Evolutionary conservation across 495 filamentous ascomycete species (phyloP).

Genomic region (Neurospora pannonica): DNA sequence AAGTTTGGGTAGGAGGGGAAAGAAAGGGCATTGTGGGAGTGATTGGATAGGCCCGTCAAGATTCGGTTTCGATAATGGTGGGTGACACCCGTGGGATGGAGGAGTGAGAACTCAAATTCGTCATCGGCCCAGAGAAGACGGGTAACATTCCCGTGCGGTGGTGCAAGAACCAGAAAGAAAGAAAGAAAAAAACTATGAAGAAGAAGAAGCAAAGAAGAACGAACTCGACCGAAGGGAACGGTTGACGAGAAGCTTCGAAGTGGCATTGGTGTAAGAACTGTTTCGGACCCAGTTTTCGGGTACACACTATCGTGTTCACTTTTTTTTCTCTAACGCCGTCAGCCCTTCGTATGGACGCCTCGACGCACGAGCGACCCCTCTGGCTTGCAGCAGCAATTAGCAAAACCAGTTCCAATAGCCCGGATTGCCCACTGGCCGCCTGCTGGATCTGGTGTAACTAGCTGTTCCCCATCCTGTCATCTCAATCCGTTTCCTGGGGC

Average conservation of each 20-base stretch:
- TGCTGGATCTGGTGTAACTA: conserved; percentile 13
- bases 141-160: neutral
- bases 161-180: neutral
- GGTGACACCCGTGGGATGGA: neutral
- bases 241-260: neutral
- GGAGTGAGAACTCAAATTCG: neutral
- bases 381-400: neutral
- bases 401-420: neutral
- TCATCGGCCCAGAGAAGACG: neutral
- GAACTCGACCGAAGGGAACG: neutral
- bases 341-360: neutral
- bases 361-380: neutral
- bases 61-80: neutral
- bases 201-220: neutral
- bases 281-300: neutral
- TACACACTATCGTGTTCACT: neutral
- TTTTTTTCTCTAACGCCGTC: neutral
- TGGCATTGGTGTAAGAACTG: neutral
- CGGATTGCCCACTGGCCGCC: neutral
- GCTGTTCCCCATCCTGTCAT: conserved; percentile 2
- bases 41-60: neutral
- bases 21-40: neutral
- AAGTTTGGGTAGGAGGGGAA: neutral
- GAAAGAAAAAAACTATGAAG: neutral
- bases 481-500: neutral